Conservation (phyloP, 805 yeast species). For the Teunomyces lycoperdinae region DNA sequence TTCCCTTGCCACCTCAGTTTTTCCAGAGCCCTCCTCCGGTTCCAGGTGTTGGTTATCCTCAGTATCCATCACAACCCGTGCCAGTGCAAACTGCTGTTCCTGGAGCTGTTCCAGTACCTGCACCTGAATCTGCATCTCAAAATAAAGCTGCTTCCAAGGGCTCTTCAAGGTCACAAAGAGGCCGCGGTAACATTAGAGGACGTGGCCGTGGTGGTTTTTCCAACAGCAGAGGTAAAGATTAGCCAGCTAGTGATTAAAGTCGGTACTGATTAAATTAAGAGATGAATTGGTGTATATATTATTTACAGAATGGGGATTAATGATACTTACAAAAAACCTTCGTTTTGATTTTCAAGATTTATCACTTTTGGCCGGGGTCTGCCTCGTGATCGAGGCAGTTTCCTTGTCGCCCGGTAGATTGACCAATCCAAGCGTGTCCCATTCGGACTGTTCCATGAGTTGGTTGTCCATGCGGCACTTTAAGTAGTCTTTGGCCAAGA, state of each 20-base stretch:
- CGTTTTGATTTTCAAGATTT: neutral
- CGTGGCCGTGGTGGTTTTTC: slow-evolving; percentile 8
- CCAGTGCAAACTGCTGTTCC: neutral
- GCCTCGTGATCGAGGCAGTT: neutral
- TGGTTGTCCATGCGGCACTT: slow-evolving; percentile 84
- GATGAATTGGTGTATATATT: neutral
- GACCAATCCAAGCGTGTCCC: slow-evolving; percentile 43
- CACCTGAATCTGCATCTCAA: no score
- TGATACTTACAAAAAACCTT: neutral
- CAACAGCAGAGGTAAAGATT: slow-evolving; percentile 1
- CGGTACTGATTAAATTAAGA: no score
- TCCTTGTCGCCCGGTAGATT: slow-evolving; percentile 37
- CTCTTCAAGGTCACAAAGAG: neutral
- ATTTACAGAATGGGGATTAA: neutral
- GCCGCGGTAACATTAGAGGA: neutral
- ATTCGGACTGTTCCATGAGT: slow-evolving; percentile 40
- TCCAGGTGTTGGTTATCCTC: slow-evolving; percentile 2
- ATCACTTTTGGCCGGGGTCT: neutral
- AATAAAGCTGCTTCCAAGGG: neutral
- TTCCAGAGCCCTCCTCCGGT: slow-evolving; percentile 20
- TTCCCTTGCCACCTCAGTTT: slow-evolving; percentile 37
- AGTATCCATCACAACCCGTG: slow-evolving; percentile 6
- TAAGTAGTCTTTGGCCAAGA: slow-evolving; percentile 76
- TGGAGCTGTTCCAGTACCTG: neutral
- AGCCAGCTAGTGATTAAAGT: neutral